Base-by-base conservation (phyloP, 2,329 filamentous ascomycete species). In the Sclerotinia borealis region DNA sequence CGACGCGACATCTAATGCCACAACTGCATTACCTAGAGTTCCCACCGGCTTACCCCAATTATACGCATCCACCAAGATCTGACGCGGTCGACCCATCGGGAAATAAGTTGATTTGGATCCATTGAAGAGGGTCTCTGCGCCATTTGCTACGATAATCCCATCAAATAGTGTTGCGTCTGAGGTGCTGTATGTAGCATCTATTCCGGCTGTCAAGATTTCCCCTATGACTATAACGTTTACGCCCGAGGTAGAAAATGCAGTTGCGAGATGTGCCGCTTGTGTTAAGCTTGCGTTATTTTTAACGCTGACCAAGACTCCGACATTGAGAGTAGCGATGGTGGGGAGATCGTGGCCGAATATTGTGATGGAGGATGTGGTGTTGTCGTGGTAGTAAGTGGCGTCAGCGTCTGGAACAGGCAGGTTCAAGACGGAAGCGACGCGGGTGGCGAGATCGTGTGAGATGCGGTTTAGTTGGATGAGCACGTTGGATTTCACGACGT, bases 21-120 rank as follows among this genome's bases (percentile, higher is more conserved):
- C 19, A 15, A 1, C 15, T 6, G 29, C 37, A 34, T 6, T 13
- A 2, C 59, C 37, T 8, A 54, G 36, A 25, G 36, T 27, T 17
- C 79, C 87, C 29, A 91, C 77, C 0, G 89, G 85, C 79, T 92
- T 92, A 4, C 87, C 88, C 78, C 85, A 91, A 29, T 83, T 78
- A 76, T 85, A 91, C 0, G 80, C 83, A 70, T 87, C 83, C 19
- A 79, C 72, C 22, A 90, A 73, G 58, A 91, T 87, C 76, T 89
- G 81, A 2, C 80, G 74, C 0, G 88, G 89, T 0, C 87, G 80
- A 1, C 84, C 84, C 2, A 81, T 77, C 0, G 88, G 88, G 74
- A 83, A 91, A 8, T 91, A 77, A 0, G 84, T 79, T 4, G 81
- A 83, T 27, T 72, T 72, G 0, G 73, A 73, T 22, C 73, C 73